Base-by-base conservation (phyloP, 192 early-diverging fungal species). In the Phlyctochytrium planicorne region DNA sequence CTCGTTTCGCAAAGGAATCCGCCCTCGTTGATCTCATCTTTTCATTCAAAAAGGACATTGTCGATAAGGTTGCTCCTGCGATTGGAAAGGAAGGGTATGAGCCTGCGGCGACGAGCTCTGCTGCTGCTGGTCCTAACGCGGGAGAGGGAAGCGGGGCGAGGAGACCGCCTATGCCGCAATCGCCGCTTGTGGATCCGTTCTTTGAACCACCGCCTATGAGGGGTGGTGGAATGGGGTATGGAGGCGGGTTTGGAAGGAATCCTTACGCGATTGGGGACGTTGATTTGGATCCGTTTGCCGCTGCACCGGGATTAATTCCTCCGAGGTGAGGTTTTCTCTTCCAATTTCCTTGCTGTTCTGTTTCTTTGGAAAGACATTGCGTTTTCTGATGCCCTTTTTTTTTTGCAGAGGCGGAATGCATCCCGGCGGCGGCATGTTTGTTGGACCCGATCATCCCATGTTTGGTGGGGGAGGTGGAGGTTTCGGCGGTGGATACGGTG, bases 401-500 rank as follows among this genome's bases (percentile, higher is more conserved):
- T 81, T 76, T 10, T 65, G 60, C 33, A 67, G 67, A 10, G 79
- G 81, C 37, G 78, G 77, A 0, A 75, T 77, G 75, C 65, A 67
- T 30, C 74, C 78, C 30, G 91, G 89, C 3, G 91, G 88, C 31
- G 91, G 95, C 30, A 94, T 94, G 91, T 72, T 84, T 75, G 89
- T 95, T 10, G 93, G 92, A 16, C 93, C 93, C 6, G 83, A 83
- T 60, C 93, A 97, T 81, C 92, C 93, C 16, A 91, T 94, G 79
- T 97, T 94, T 77, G 68, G 80, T n/a, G 76, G 74, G 31, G 75
- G 80, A 10, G 83, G 81, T 16, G 75, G 78, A 24, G 80, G 73
- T 47, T 30, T 73, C 3, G 72, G 66, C 23, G 47, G 35, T 25
- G 61, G 71, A 29, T 70, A 74, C 27, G 67, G 78, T 30, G 66